These are phyloP conservation scores for Ceratobasidium sp. DNA, from an alignment of 1,284 basidiomycete genomes.

Conservation along the genomic window DNA sequence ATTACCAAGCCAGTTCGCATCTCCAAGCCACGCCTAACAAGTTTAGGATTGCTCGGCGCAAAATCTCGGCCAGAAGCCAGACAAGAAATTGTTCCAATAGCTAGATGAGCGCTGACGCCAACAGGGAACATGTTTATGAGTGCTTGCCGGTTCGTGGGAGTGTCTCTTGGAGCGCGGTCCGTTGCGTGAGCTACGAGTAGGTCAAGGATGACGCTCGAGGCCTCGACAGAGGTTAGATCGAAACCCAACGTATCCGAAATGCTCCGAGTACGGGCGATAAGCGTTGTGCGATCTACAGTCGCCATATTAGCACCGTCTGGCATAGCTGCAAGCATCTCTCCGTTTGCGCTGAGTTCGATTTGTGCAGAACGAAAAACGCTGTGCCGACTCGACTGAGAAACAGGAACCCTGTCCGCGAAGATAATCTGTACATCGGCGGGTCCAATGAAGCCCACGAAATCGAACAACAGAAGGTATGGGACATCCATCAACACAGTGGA, in stretches of 20 bases:
- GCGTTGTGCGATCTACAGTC: constrained; percentile 64
- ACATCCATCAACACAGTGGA: constrained; percentile 21
- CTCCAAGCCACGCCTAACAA: constrained; percentile 79
- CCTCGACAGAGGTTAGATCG: constrained; percentile 80
- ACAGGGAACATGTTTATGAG: constrained; percentile 65
- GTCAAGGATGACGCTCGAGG: constrained; percentile 67
- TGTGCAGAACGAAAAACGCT: constrained; percentile 30
- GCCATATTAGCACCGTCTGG: constrained; percentile 22
- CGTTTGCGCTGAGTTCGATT: constrained; percentile 32
- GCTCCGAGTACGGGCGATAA: constrained; percentile 66
- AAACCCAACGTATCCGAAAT: constrained; percentile 73
- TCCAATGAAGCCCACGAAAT: constrained; percentile 14
- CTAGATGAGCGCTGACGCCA: constrained; percentile 70
- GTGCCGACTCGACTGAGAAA: constrained; percentile 29
- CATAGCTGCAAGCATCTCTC: constrained; percentile 39
- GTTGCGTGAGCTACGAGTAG: constrained; percentile 59
- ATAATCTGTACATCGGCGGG: constrained; percentile 25
- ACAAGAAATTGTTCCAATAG: constrained; percentile 73
- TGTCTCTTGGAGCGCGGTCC: constrained; percentile 24
- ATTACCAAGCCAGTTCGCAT: constrained; percentile 70
- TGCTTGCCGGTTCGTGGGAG: constrained; percentile 49
- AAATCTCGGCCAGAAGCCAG: constrained; percentile 82
- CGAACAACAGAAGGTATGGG: constrained; percentile 32
- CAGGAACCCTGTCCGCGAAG: constrained; percentile 38
- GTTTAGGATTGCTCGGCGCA: constrained; percentile 75